Conservation (phyloP, 179 eudicot genomes). For the Corrigiola litoralis region DNA sequence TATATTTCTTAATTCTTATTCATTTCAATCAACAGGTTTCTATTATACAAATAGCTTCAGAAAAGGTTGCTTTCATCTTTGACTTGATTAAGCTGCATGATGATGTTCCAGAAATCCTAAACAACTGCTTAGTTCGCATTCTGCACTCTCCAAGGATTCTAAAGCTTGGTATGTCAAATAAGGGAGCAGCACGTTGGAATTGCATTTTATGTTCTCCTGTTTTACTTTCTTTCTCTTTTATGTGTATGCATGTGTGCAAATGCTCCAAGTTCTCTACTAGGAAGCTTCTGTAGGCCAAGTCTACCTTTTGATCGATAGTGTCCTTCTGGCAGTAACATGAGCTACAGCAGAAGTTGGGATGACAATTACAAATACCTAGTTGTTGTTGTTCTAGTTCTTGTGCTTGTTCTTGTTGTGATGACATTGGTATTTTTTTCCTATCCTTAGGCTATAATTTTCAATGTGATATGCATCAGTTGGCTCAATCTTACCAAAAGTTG, state of each 20-base stretch:
- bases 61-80: conserved; percentile 67
- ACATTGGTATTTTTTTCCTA: conserved; percentile 2
- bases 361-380: not conserved
- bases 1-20: not conserved
- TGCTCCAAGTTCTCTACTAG: too few relatives aligned
- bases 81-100: conserved; percentile 79
- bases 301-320: not conserved
- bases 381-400: too few relatives aligned
- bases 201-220: not conserved
- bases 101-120: conserved; percentile 57
- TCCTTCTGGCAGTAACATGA: not conserved
- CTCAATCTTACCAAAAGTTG: conserved; percentile 61
- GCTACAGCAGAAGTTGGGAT: not conserved
- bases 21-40: conserved; percentile 63
- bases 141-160: conserved; percentile 75
- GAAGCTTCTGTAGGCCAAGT: not conserved
- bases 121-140: conserved; percentile 72
- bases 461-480: conserved; percentile 78
- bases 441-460: conserved; percentile 83
- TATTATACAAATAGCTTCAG: conserved; percentile 94
- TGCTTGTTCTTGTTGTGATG: conserved; percentile 12
- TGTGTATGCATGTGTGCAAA: too few relatives aligned
- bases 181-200: not conserved
- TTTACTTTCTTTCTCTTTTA: not conserved
- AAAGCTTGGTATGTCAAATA: conserved; percentile 69